Percentiles rank a stretch among this genome's conserved stretches.
Conservation (phyloP, 768 basidiomycete species). For the Termitomyces sp. region DNA sequence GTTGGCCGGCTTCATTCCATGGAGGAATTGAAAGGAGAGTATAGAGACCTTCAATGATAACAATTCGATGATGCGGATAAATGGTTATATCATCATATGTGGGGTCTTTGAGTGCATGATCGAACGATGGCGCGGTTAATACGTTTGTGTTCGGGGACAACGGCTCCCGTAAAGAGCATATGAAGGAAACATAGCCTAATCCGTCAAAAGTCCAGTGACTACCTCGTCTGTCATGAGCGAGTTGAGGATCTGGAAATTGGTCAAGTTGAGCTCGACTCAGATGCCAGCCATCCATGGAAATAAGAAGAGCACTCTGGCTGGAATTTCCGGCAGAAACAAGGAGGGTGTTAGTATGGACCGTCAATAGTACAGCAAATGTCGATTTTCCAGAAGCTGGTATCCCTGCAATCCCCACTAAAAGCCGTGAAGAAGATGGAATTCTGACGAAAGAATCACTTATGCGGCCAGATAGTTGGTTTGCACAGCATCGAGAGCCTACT, state of each 20-base stretch:
- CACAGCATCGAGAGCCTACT: constrained; percentile 23
- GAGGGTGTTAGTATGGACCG: constrained; percentile 43
- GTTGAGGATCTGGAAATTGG: constrained; percentile 63
- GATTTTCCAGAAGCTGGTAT: constrained; percentile 89
- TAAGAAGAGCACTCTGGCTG: constrained; percentile 46
- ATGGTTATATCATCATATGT: constrained; percentile 53
- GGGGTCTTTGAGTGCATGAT: constrained; percentile 87
- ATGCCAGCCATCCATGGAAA: constrained; percentile 93
- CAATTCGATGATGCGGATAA: constrained; percentile 60
- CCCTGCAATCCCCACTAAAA: constrained; percentile 70
- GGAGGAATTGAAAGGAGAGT: constrained; percentile 65
- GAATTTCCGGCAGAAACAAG: constrained; percentile 16
- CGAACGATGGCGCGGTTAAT: constrained; percentile 76
- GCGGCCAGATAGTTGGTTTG: neutral
- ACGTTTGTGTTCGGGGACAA: constrained; percentile 16
- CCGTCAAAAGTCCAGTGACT: constrained; percentile 91
- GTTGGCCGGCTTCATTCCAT: constrained; percentile 60
- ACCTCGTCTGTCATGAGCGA: constrained; percentile 78
- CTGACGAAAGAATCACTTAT: constrained; percentile 19
- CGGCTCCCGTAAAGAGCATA: constrained; percentile 45
- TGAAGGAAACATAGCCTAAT: constrained; percentile 61
- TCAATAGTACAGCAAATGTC: constrained; percentile 58
- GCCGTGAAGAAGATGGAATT: constrained; percentile 32
- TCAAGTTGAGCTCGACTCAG: constrained; percentile 75
- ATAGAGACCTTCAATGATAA: constrained; percentile 91